These are phyloP conservation scores for Xylaria arbuscula DNA, from an alignment of 2,329 filamentous ascomycete genomes.

Conservation along the genomic window DNA sequence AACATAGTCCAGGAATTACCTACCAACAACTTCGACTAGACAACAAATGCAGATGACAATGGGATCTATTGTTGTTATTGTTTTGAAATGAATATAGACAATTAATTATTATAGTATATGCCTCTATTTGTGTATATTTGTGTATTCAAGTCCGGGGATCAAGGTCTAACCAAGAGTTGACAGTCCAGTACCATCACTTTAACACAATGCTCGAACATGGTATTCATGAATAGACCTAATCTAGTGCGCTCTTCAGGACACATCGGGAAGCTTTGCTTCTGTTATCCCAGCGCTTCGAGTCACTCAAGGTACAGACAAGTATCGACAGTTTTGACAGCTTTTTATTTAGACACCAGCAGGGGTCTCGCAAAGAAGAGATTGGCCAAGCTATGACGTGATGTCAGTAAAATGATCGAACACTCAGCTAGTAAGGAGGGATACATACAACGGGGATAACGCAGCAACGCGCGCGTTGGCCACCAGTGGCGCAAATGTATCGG, in stretches of 20 bases:
- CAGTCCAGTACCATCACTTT: background rate
- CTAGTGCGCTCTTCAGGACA: background rate
- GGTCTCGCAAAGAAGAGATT: conserved; percentile 25
- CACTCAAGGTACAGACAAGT: background rate
- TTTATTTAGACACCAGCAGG: conserved; percentile 19
- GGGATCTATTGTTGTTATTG: background rate
- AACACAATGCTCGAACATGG: background rate
- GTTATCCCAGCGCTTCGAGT: background rate
- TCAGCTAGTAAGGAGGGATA: background rate
- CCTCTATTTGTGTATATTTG: background rate
- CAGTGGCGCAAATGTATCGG: conserved; percentile 21
- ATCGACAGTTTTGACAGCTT: too few species aligned
- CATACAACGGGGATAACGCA: conserved; percentile 26
- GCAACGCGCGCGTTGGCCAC: conserved; percentile 27
- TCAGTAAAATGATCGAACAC: background rate
- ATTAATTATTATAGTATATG: conserved; percentile 22
- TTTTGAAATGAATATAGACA: background rate
- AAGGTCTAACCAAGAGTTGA: background rate
- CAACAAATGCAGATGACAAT: background rate
- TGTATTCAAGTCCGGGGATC: background rate
- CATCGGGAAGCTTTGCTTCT: background rate
- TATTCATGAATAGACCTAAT: background rate
- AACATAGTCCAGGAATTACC: background rate
- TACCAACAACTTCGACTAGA: too few species aligned
- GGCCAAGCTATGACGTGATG: conserved; percentile 16